phyloP scores from a whole-genome alignment of 257 asterid genomes.

The Thymus quinquecostatus region DNA sequence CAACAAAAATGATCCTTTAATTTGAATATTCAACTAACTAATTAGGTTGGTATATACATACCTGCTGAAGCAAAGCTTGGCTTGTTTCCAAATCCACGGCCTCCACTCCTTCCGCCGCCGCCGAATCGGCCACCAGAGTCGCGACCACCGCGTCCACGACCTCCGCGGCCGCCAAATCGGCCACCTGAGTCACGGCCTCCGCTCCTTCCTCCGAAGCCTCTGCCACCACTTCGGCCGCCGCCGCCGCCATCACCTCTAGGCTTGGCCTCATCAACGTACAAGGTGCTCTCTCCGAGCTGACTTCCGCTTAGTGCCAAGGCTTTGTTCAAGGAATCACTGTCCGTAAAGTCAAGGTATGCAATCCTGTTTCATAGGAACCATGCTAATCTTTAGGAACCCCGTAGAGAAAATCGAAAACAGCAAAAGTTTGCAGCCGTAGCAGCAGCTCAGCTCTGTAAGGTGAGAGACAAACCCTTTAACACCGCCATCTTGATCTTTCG shows the following conservation, averaged over 20 bases:
- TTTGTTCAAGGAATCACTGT: conserved; percentile 39
- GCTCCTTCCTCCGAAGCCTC: conserved; percentile 33
- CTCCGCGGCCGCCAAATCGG: conserved; percentile 3
- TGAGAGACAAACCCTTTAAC: conserved; percentile 60
- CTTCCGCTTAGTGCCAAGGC: conserved; percentile 66
- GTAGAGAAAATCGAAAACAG: not conserved
- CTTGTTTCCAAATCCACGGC: conserved; percentile 45
- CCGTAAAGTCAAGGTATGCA: conserved; percentile 67
- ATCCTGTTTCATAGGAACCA: conserved; percentile 43
- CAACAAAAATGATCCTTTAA: too few species aligned
- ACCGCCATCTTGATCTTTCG: conserved; percentile 58
- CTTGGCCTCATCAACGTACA: conserved; percentile 73
- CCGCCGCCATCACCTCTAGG: conserved; percentile 52
- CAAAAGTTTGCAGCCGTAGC: not conserved
- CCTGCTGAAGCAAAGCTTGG: conserved; percentile 53
- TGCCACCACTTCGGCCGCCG: conserved; percentile 43
- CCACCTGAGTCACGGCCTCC: conserved; percentile 23
- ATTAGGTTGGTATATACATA: conserved; percentile 8
- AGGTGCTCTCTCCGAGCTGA: conserved; percentile 41
- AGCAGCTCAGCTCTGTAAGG: too few species aligned
- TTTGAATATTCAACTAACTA: too few species aligned
- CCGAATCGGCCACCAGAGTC: conserved; percentile 29
- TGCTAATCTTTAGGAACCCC: not conserved
- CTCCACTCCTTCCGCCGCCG: conserved; percentile 44
- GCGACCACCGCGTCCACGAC: conserved; percentile 1